These are phyloP conservation scores for Epichloe festucae DNA, from an alignment of 2,329 filamentous ascomycete genomes.

Conservation along the genomic window DNA sequence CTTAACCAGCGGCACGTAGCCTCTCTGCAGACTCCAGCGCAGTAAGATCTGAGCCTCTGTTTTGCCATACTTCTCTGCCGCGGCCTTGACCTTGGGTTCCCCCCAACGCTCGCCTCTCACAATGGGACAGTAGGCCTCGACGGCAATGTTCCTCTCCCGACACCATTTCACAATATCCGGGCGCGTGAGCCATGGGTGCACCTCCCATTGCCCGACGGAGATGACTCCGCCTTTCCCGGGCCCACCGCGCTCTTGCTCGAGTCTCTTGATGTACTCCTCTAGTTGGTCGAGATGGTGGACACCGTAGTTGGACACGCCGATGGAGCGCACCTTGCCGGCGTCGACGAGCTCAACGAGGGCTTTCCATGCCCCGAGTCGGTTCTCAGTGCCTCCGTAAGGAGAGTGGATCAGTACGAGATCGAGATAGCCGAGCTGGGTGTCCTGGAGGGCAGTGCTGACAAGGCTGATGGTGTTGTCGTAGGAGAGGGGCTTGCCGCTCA, in stretches of 20 bases:
- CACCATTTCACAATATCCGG: slow-evolving; percentile 72
- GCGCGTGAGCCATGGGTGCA: slow-evolving; percentile 81
- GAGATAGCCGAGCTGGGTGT: slow-evolving; percentile 51
- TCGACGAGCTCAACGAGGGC: slow-evolving; percentile 52
- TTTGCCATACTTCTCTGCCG: slow-evolving; percentile 62
- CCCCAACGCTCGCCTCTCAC: slow-evolving; percentile 57
- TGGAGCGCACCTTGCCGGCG: slow-evolving; percentile 45
- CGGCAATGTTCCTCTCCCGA: slow-evolving; percentile 43
- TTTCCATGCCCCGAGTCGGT: slow-evolving; percentile 46
- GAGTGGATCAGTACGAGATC: slow-evolving; percentile 53
- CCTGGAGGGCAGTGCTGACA: slow-evolving; percentile 48
- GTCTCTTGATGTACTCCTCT: slow-evolving; percentile 44
- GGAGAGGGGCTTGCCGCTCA: slow-evolving; percentile 22
- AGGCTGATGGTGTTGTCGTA: slow-evolving; percentile 54
- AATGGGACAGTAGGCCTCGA: slow-evolving; percentile 52
- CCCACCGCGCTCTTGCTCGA: slow-evolving; percentile 47
- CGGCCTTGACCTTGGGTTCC: slow-evolving; percentile 50
- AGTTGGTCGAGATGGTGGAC: slow-evolving; percentile 50
- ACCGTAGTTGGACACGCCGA: slow-evolving; percentile 54
- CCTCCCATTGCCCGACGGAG: slow-evolving; percentile 76
- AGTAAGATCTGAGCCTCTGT: slow-evolving; percentile 65
- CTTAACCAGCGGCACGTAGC: slow-evolving; percentile 60
- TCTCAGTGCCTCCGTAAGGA: slow-evolving; percentile 43
- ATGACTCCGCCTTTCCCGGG: slow-evolving; percentile 57
- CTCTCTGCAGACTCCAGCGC: slow-evolving; percentile 73